These are phyloP conservation scores for Exutisphaerella laricina DNA, from an alignment of 2,329 filamentous ascomycete genomes.

Conservation along the genomic window DNA sequence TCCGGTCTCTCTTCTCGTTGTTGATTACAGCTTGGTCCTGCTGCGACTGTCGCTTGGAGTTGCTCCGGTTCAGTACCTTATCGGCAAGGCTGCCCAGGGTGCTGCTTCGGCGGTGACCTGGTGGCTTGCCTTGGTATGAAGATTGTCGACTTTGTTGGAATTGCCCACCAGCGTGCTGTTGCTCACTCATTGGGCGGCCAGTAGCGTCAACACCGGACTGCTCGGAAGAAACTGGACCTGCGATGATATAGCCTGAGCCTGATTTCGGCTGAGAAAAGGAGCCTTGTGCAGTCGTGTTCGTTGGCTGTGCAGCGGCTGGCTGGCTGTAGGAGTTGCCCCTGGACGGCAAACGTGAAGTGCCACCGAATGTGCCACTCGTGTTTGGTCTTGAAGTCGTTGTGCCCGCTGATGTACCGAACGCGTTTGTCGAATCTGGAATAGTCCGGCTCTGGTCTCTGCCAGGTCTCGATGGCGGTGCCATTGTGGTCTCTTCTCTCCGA, in stretches of 20 bases:
- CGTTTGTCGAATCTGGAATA: conserved; percentile 43
- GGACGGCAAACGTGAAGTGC: conserved; percentile 58
- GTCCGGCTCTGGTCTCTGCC: conserved; percentile 47
- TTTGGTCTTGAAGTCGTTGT: conserved; percentile 57
- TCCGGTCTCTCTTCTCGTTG: conserved; percentile 57
- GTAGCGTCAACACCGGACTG: conserved; percentile 42
- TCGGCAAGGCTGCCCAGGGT: conserved; percentile 60
- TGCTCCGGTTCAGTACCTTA: conserved; percentile 72
- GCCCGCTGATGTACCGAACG: conserved; percentile 32
- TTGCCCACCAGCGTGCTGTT: conserved; percentile 42
- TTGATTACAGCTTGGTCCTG: conserved; percentile 40
- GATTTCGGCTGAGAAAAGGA: conserved; percentile 72
- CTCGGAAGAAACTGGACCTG: conserved; percentile 54
- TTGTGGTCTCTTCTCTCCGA: conserved; percentile 24
- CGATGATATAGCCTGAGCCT: conserved; percentile 64
- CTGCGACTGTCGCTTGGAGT: conserved; percentile 30
- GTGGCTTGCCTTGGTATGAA: conserved; percentile 60
- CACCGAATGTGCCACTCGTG: conserved; percentile 71
- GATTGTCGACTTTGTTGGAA: conserved; percentile 44
- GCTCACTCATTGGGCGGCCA: conserved; percentile 53
- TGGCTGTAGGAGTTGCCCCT: conserved; percentile 76
- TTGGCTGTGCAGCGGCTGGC: conserved; percentile 78
- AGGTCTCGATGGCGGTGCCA: conserved; percentile 34
- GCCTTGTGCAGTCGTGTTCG: conserved; percentile 82
- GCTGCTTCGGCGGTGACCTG: conserved; percentile 61